Base-by-base conservation (phyloP, 2,329 filamentous ascomycete species). In the Stachybotrys chartarum region DNA sequence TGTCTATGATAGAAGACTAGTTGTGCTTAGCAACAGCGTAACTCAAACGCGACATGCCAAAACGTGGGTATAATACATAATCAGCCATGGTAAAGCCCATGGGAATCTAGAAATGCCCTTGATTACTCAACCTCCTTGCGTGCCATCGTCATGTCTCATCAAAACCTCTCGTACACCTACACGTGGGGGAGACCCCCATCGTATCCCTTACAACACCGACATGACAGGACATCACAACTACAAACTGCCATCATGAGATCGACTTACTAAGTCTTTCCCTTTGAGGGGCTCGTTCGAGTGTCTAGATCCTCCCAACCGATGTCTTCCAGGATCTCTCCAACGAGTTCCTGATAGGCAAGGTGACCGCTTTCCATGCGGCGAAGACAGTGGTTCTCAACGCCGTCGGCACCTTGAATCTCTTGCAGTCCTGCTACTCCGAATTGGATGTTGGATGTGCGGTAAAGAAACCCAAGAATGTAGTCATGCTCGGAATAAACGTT, bases 401-500 rank as follows among this genome's bases (percentile, higher is more conserved):
- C 78, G 53, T 78, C 75, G 3, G 91, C 83, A 14, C 85, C 86
- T 46, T 82, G 77, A 35, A 94, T 82, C 16, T 81, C 80, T 68
- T 96, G 88, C 17, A 97, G 73, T 1, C 93, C 93, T 0, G 92
- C 91, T 39, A 97, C 80, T 2, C 93, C 92, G 58, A 88, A 86
- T 60, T 94, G 86, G 52, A 93, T 82, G 61, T 87, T 91, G 54
- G 88, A 90, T 3, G 85, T 90, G 52, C 93, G 86, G 68, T 93
- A 96, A 45, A 97, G 76, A 68, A 97, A 96, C 1, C 85, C 91
- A 3, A 97, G 84, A 30, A 97, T 85, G 61, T 90, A 91, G 69
- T 97, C 93, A 50, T 90, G 89, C 53, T 87, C 85, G 1, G 90
- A 95, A 68, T 87, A 97, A 4, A 94, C 91, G 63, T 97, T 97